A percentile compares a stretch with the other conserved stretches of the same genome.
phyloP scores from a whole-genome alignment of 1,139 yeast species.

The Nakaseomyces kungkrabaensis region DNA sequence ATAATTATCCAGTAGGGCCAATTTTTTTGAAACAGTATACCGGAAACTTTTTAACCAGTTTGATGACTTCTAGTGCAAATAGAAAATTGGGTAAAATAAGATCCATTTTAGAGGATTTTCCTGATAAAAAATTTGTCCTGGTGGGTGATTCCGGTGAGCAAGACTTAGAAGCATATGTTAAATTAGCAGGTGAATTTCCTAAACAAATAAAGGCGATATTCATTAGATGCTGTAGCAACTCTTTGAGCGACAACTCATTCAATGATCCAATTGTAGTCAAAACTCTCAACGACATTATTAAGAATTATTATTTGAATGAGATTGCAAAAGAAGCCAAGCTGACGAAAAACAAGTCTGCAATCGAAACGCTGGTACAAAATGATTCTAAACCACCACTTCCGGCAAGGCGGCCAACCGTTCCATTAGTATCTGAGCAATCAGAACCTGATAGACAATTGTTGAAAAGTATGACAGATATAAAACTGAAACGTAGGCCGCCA shows the following conservation, averaged over 20 bases:
- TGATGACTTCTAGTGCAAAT: slow-evolving; percentile 80
- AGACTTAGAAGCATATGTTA: slow-evolving; percentile 84
- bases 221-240: slow-evolving; percentile 67
- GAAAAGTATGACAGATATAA: not conserved
- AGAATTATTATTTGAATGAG: slow-evolving; percentile 10
- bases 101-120: slow-evolving; percentile 64
- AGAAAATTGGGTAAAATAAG: slow-evolving; percentile 60
- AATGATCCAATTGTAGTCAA: slow-evolving; percentile 29
- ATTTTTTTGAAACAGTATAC: slow-evolving; percentile 77
- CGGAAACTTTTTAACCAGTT: slow-evolving; percentile 68
- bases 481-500: slow-evolving; percentile 12
- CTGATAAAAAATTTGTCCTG: slow-evolving; percentile 63
- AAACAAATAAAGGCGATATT: slow-evolving; percentile 61
- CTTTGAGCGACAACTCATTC: slow-evolving; percentile 45
- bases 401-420: not conserved
- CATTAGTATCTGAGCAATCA: not conserved
- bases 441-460: not conserved
- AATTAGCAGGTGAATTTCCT: slow-evolving; percentile 54
- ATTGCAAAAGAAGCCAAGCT: not conserved
- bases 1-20: slow-evolving; percentile 56
- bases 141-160: slow-evolving; percentile 95
- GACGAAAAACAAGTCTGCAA: not conserved
- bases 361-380: not conserved
- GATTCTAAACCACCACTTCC: not conserved
- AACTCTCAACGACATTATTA: slow-evolving; percentile 26